Conservation (phyloP, 2,329 filamentous ascomycete genomes). For the Claviceps monticola region DNA sequence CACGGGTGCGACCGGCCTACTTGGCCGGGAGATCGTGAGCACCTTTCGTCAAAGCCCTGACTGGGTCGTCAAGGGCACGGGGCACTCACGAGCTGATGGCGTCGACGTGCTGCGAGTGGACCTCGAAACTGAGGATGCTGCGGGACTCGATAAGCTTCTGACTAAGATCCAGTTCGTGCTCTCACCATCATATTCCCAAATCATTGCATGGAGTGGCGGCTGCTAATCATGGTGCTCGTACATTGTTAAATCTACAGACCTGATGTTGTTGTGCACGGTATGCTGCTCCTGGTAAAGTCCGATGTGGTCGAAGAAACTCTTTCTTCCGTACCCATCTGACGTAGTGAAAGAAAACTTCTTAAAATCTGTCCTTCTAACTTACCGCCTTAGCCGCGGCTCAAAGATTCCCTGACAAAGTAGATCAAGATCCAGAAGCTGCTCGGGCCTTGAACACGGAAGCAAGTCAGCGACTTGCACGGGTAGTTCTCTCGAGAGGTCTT, state of each 20-base stretch:
- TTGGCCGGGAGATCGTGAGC: constrained; percentile 64
- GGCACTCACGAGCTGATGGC: constrained; percentile 59
- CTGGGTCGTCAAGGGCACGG: constrained; percentile 62
- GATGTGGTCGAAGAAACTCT: too few relatives aligned
- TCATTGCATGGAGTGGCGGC: neutral
- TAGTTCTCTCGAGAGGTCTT: constrained; percentile 47
- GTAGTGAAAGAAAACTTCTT: neutral
- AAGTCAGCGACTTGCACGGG: constrained; percentile 49
- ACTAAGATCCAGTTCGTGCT: constrained; percentile 39
- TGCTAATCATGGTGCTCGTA: neutral
- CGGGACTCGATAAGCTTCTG: constrained; percentile 34
- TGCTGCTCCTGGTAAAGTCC: constrained; percentile 2
- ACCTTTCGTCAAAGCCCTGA: constrained; percentile 42
- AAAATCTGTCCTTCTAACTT: constrained; percentile 1
- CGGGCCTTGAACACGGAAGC: constrained; percentile 61
- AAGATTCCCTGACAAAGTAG: constrained; percentile 75
- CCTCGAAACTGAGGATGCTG: constrained; percentile 24
- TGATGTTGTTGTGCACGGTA: constrained; percentile 69
- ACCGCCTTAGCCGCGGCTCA: constrained; percentile 58
- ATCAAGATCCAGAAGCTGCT: constrained; percentile 63
- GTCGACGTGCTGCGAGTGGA: constrained; percentile 50
- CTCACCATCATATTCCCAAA: neutral
- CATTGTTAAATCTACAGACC: constrained; percentile 36
- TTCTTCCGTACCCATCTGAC: too few relatives aligned
- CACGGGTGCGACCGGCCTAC: constrained; percentile 72